Conservation (phyloP, 768 basidiomycete genomes). For the Phylloporus sp. region DNA sequence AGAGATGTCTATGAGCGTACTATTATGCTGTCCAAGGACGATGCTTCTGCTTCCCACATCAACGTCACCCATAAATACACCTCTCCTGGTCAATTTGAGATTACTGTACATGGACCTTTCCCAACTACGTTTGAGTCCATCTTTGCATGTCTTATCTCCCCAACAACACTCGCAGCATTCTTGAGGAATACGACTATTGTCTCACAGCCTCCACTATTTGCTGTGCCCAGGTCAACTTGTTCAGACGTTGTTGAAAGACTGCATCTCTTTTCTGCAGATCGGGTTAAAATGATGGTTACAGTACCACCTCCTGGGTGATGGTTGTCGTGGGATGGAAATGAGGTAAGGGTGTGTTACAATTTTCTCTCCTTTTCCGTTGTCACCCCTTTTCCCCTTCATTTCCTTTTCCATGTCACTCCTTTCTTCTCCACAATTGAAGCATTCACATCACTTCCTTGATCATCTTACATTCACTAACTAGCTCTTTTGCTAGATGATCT, state of each 20-base stretch:
- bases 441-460: too few species aligned
- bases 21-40: conserved; percentile 60
- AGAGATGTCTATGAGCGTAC: conserved; percentile 64
- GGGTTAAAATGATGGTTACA: conserved; percentile 63
- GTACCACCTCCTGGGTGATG: conserved; percentile 72
- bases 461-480: too few species aligned
- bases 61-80: conserved; percentile 42
- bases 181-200: conserved; percentile 65
- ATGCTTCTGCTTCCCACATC: conserved; percentile 32
- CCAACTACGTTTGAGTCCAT: conserved; percentile 45
- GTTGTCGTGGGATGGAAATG: conserved; percentile 57
- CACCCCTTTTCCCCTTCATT: too few species aligned
- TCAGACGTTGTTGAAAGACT: conserved; percentile 65
- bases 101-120: conserved; percentile 40
- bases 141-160: conserved; percentile 51
- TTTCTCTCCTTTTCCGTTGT: too few species aligned
- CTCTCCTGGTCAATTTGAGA: conserved; percentile 46
- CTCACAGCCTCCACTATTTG: conserved; percentile 56
- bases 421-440: too few species aligned
- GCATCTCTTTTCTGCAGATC: conserved; percentile 62
- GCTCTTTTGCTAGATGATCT: too few species aligned
- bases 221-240: conserved; percentile 51
- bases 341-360: too few species aligned
- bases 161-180: conserved; percentile 49
- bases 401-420: too few species aligned